A percentile compares a stretch with the other conserved stretches of the same genome.
phyloP scores from a whole-genome alignment of 2,329 filamentous ascomycete species.

The Hysterium pulicare region DNA sequence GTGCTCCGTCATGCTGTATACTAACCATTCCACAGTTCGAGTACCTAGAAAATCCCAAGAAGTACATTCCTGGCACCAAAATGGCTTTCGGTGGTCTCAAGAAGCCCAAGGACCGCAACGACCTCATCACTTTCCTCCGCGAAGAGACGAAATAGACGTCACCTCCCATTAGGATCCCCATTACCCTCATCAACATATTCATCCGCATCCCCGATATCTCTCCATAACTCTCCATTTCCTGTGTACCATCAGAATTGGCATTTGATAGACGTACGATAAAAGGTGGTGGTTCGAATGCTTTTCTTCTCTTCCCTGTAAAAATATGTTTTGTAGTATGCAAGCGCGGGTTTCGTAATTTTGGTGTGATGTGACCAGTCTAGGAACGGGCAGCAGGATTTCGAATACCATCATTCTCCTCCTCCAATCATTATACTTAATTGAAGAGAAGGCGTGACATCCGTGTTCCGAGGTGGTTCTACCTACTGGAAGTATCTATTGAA shows the following conservation, averaged over 20 bases:
- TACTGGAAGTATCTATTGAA: no score
- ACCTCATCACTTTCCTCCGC: slow-evolving; percentile 86
- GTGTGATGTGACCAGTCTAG: slow-evolving; percentile 34
- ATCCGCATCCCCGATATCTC: slow-evolving; percentile 2
- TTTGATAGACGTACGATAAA: slow-evolving; percentile 39
- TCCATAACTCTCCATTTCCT: slow-evolving; percentile 11
- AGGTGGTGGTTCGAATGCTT: slow-evolving; percentile 19
- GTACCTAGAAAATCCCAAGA: slow-evolving; percentile 99
- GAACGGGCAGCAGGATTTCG: slow-evolving; percentile 30
- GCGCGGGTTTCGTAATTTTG: slow-evolving; percentile 27
- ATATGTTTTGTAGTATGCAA: slow-evolving; percentile 30
- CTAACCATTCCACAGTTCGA: slow-evolving; percentile 61
- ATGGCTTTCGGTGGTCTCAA: slow-evolving; percentile 99
- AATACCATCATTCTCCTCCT: slow-evolving; percentile 35
- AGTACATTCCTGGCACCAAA: slow-evolving; percentile 99
- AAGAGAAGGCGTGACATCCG: no score
- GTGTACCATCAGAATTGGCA: slow-evolving; percentile 35
- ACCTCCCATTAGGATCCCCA: slow-evolving; percentile 19
- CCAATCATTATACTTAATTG: no score
- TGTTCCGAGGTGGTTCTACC: no score
- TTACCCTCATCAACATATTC: not conserved
- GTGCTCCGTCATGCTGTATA: not conserved
- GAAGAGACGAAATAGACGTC: slow-evolving; percentile 64
- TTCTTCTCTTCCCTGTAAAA: slow-evolving; percentile 30
- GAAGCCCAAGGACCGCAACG: slow-evolving; percentile 99